A percentile compares a stretch with the other conserved stretches of the same genome.
phyloP scores from a whole-genome alignment of 495 filamentous ascomycete genomes.

The Letharia lupina region DNA sequence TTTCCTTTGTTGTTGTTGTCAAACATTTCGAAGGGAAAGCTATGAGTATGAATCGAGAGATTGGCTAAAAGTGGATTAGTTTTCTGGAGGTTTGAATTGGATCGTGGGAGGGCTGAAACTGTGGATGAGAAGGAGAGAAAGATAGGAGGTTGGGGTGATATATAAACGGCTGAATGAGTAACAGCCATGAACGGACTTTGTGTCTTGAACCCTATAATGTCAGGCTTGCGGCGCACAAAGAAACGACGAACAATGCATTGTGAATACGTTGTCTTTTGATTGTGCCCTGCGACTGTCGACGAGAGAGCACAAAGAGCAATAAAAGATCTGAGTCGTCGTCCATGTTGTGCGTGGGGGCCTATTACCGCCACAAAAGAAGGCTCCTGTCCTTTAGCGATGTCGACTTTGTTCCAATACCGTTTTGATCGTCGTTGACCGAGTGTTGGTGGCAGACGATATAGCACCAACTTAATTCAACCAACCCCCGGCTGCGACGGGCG shows the following conservation, averaged over 20 bases:
- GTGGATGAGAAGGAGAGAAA: not conserved
- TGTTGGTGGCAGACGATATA: not conserved
- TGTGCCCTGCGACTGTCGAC: not conserved
- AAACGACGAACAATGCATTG: not conserved
- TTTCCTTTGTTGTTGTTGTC: not conserved
- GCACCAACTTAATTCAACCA: slow-evolving; percentile 29
- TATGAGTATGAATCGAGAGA: not conserved
- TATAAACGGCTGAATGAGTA: not conserved
- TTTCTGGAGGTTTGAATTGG: not conserved
- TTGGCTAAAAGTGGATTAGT: not conserved
- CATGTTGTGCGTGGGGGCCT: not conserved
- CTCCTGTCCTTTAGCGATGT: not conserved
- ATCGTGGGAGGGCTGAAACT: not conserved
- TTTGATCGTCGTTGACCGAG: not conserved
- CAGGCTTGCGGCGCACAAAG: not conserved
- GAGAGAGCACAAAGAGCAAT: not conserved
- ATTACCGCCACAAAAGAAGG: not conserved
- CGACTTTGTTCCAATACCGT: not conserved
- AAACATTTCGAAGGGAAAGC: not conserved
- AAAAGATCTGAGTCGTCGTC: not conserved
- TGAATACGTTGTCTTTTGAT: not conserved
- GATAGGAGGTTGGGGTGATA: not conserved
- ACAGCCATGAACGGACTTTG: not conserved
- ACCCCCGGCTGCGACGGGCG: too few species aligned
- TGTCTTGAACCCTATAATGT: not conserved